Base-by-base conservation (phyloP, 2,329 filamentous ascomycete species). In the Neonectria coccinea region DNA sequence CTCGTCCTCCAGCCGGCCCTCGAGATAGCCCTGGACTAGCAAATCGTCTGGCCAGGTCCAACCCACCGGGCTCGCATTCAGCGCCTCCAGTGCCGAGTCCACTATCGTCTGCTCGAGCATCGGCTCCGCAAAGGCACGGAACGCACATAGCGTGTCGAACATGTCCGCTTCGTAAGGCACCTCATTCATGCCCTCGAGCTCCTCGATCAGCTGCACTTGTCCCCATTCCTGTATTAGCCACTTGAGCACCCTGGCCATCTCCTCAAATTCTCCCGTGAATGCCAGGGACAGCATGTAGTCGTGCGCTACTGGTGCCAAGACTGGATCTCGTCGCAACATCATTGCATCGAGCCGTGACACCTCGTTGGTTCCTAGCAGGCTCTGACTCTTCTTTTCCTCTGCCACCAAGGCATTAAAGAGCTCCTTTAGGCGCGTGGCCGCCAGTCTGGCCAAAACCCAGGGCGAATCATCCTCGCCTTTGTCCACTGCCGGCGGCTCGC, bases 231-330 rank as follows among this genome's bases (percentile, higher is more conserved):
- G 69, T 1, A 85, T 77, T 68, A 91, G 85, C 89, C 89, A 94
- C 31, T 79, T 76, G 14, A 90, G 77, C 5, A 90, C 77, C 4
- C 79, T 79, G 5, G 85, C 81, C 74, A 93, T 87, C 54, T 85
- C 87, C 2, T 84, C 78, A 53, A 82, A 81, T 67, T 92, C 88
- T 39, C 84, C 85, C n/a, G 88, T 76, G 56, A 85, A 83, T 1
- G 86, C 90, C 22, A 93, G 79, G 1, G 87, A 83, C 51, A 89
- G 84, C 74, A 93, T 83, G 73, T 92, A 91, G 2, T 81, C 79
- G 69, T 91, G 87, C 1, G 72, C 77, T 14, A 78, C 68, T 88
- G 73, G 69, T 6, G 75, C 76, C 60, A 72, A 68, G 42, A 79
- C 74, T 2, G 75, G 73, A 61, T 81, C 79, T 56, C 64, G 69